These are phyloP conservation scores for Rhizopogon sp. DNA, from an alignment of 768 basidiomycete species.

Conservation along the genomic window DNA sequence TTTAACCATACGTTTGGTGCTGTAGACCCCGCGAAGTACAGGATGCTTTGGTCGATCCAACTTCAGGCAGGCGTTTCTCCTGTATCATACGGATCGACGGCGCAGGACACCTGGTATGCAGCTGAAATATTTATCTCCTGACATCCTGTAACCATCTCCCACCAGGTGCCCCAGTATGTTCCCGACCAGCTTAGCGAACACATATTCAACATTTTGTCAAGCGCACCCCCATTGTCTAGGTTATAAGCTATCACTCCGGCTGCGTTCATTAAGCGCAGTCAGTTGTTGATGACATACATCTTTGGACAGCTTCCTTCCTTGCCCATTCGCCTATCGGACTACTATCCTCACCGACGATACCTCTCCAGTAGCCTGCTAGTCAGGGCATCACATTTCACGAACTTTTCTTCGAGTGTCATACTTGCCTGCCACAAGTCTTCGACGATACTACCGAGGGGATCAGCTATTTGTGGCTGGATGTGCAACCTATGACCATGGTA, in stretches of 20 bases:
- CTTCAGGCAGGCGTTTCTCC: constrained; percentile 18
- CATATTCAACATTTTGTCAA: constrained; percentile 20
- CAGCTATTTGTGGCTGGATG: constrained; percentile 20
- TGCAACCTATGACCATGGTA: constrained; percentile 33
- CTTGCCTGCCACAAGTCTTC: constrained; percentile 38
- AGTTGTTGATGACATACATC: not conserved
- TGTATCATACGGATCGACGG: constrained; percentile 19
- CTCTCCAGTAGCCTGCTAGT: constrained; percentile 54
- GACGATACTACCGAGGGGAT: constrained; percentile 42
- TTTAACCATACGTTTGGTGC: not conserved
- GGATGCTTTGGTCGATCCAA: constrained; percentile 25
- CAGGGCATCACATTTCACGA: constrained; percentile 46
- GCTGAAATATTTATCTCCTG: not conserved
- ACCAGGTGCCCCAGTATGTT: constrained; percentile 22
- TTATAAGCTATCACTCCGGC: not conserved
- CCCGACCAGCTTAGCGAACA: constrained; percentile 21
- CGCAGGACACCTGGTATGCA: constrained; percentile 29
- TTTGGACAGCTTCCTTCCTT: constrained; percentile 31
- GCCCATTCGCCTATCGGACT: constrained; percentile 50
- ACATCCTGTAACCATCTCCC: not conserved
- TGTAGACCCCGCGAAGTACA: constrained; percentile 26
- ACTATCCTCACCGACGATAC: constrained; percentile 34
- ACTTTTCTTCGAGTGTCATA: constrained; percentile 23
- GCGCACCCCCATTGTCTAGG: not conserved
- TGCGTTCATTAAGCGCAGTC: not conserved